phyloP scores from a whole-genome alignment of 306 rosid genomes.

The cucumber (Cucumis sativus) region Cucumber_9930_V3 NC_026659.2:22023501-22024000 shows the following conservation, averaged over 20 bases:
- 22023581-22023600: neutral
- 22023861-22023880: conserved; percentile 80
- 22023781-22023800: conserved; percentile 19
- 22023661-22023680: conserved; percentile 99
- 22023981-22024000: neutral
- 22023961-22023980: neutral
- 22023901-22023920: neutral
- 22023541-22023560: neutral
- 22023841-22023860: conserved; percentile 62
- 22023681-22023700: conserved; percentile 46
- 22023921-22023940: neutral
- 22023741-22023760: neutral
- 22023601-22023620: neutral
- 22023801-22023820: conserved; percentile 93
- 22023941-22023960: neutral
- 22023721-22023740: neutral
- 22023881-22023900: conserved; percentile 2
- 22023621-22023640: conserved; percentile 65
- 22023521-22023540: neutral
- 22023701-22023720: neutral
- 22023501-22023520: neutral
- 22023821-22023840: conserved; percentile 61
- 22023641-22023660: conserved; percentile 62
- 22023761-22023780: neutral
- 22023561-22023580: neutral